Evolutionary conservation across 495 filamentous ascomycete species (phyloP), one percentile per base, ranked within the genome.

Genomic region (Penicillium egyptiacum): DNA sequence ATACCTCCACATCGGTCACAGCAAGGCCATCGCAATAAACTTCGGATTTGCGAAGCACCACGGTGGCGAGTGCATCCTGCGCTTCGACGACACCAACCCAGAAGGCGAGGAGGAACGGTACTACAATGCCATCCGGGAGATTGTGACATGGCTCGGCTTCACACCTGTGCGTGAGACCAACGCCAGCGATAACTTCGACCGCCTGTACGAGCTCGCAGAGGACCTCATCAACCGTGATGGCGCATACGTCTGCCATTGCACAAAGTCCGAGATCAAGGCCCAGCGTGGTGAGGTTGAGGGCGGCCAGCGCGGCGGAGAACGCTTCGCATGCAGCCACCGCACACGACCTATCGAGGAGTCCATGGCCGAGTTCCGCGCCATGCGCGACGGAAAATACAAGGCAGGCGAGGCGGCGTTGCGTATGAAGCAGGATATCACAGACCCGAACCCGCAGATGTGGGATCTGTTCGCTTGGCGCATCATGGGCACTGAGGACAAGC

Each of bases 1-100:
- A 54, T 83, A 69, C 70, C 82, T 96, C 14, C 92, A 96, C 65
- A 90, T 96, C 66, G 92, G 92, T 19, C 94, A 98, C 69, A 86
- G 86, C 60, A 98, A 98, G 76, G 94, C 94, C n/a, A 97, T 98
- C 72, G 85, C 90, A 0, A 83, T 98, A 64, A 98, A 98, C 74
- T 98, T 98, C 69, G 95, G 94, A 0, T 97, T 96, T 73, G 94
- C 94, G 11, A 85, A 83, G 61, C 85, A 87, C 65, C 88, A 96
- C 70, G 87, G 87, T 12, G 95, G 95, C 51, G 76, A 88, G 53
- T 88, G 83, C 71, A 82, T 83, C 31, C 70, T 86, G 58, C 74
- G 86, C 52, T 90, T 86, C 65, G 88, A 92, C 69, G 90, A 95
- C 60, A 93, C 90, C 11, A 95, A 95, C 68, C 90, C 90, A 1